These are phyloP conservation scores for Blepharisma japonicum DNA, from an alignment of 73 alveolate genomes.

Conservation along the genomic window DNA sequence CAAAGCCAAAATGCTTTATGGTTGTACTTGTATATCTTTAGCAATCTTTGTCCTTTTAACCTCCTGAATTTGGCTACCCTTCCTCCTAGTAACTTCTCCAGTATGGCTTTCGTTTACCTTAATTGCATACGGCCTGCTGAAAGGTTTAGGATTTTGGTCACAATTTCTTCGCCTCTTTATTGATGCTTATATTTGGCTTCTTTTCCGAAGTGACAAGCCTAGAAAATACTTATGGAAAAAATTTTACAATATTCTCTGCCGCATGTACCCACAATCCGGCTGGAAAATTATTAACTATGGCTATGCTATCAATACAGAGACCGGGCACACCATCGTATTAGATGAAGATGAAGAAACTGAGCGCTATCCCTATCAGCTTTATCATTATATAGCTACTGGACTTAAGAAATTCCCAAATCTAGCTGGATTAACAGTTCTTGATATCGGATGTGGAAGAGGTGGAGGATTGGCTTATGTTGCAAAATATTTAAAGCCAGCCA, in stretches of 20 bases:
- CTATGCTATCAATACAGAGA: slow-evolving; percentile 61
- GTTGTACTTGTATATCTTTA: slow-evolving; percentile 5
- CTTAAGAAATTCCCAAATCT: neutral
- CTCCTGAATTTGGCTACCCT: slow-evolving; percentile 15
- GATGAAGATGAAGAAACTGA: slow-evolving; percentile 50
- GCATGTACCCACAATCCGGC: slow-evolving; percentile 40
- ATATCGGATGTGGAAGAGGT: slow-evolving; percentile 53
- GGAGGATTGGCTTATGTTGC: slow-evolving; percentile 50
- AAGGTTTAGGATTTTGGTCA: slow-evolving; percentile 1
- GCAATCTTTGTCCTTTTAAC: slow-evolving; percentile 1
- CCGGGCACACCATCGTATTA: slow-evolving; percentile 48
- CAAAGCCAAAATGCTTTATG: neutral
- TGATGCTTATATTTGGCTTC: slow-evolving; percentile 28
- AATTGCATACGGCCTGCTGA: neutral
- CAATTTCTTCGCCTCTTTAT: neutral
- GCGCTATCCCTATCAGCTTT: slow-evolving; percentile 47
- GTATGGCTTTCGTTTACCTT: neutral
- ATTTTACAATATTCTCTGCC: slow-evolving; percentile 54
- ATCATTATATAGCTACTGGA: slow-evolving; percentile 43
- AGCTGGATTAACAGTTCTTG: slow-evolving; percentile 32
- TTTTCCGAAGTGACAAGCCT: slow-evolving; percentile 60
- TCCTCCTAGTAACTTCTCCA: slow-evolving; percentile 9
- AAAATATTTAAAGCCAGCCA: slow-evolving; percentile 28
- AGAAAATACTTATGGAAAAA: slow-evolving; percentile 60
- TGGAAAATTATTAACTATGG: slow-evolving; percentile 73